A percentile compares a stretch with the other conserved stretches of the same genome.
These are phyloP conservation scores for Begonia peltatifolia DNA, from an alignment of 306 rosid genomes.

Conservation along the genomic window DNA sequence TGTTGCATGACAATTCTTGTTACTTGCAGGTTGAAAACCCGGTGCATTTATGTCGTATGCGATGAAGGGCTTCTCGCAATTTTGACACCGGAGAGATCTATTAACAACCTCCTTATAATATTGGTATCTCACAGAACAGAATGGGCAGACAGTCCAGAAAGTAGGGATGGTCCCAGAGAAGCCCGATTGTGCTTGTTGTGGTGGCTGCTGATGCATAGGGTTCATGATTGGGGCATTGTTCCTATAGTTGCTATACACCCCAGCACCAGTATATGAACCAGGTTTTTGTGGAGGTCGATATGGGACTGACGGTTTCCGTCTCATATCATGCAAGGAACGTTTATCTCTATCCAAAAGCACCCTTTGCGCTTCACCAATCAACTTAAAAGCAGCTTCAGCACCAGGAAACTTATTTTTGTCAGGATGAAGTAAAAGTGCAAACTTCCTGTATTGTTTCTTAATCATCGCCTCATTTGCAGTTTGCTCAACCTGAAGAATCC, in stretches of 20 bases:
- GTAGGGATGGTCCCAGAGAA: constrained; percentile 23
- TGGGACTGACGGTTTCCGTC: constrained; percentile 21
- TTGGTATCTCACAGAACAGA: constrained; percentile 48
- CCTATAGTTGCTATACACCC: constrained; percentile 30
- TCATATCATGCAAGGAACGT: constrained; percentile 49
- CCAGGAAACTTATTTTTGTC: constrained; percentile 92
- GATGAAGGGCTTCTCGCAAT: constrained; percentile 40
- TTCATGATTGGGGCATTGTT: constrained; percentile 3
- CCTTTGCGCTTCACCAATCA: constrained; percentile 82
- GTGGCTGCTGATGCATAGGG: constrained; percentile 32
- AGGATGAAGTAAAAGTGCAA: constrained; percentile 92
- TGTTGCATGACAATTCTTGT: constrained; percentile 29
- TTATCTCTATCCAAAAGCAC: constrained; percentile 63
- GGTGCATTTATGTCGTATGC: constrained; percentile 41
- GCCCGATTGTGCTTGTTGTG: constrained; percentile 33
- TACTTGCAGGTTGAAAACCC: constrained; percentile 18
- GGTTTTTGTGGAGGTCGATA: constrained; percentile 27
- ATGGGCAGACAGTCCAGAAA: constrained; percentile 74
- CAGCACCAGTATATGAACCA: constrained; percentile 12
- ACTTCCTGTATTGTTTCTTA: constrained; percentile 78
- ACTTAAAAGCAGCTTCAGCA: constrained; percentile 93
- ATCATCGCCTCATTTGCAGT: constrained; percentile 55
- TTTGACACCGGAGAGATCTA: constrained; percentile 58
- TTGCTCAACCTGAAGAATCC: constrained; percentile 65
- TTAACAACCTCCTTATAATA: constrained; percentile 36